A percentile compares a stretch with the other conserved stretches of the same genome.
Conservation (phyloP, 1,139 yeast genomes). For the Blastobotrys aristatus region DNA sequence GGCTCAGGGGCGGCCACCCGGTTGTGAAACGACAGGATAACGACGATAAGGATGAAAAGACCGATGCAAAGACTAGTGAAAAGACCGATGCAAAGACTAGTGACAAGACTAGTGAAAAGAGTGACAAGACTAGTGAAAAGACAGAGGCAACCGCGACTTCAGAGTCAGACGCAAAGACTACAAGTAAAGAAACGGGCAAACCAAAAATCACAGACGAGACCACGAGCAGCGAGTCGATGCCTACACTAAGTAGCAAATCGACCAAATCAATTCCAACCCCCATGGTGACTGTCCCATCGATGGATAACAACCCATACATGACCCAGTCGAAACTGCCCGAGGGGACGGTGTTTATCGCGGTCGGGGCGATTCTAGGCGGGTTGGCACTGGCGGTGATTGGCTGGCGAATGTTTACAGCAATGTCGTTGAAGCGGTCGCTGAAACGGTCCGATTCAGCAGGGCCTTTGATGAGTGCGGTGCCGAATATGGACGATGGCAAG, state of each 20-base stretch:
- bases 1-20: neutral
- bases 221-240: neutral
- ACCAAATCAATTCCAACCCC: constrained; percentile 42
- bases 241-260: constrained; percentile 9
- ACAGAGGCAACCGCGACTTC: too few species aligned
- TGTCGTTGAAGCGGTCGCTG: constrained; percentile 24
- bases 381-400: constrained; percentile 43
- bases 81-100: neutral
- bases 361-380: constrained; percentile 63
- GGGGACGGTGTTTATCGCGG: constrained; percentile 78
- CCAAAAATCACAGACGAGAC: constrained; percentile 1
- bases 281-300: constrained; percentile 57
- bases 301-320: constrained; percentile 57
- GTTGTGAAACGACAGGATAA: neutral
- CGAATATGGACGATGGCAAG: constrained; percentile 12
- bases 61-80: neutral
- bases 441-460: constrained; percentile 19
- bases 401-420: constrained; percentile 29
- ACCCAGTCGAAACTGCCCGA: constrained; percentile 47
- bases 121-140: neutral
- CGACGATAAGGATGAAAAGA: neutral
- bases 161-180: constrained; percentile 1
- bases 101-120: neutral
- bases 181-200: neutral
- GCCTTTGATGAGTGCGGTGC: constrained; percentile 15